Evolutionary conservation across 176 grass and related monocot species (phyloP).

Genomic region (Avena sativa): DNA sequence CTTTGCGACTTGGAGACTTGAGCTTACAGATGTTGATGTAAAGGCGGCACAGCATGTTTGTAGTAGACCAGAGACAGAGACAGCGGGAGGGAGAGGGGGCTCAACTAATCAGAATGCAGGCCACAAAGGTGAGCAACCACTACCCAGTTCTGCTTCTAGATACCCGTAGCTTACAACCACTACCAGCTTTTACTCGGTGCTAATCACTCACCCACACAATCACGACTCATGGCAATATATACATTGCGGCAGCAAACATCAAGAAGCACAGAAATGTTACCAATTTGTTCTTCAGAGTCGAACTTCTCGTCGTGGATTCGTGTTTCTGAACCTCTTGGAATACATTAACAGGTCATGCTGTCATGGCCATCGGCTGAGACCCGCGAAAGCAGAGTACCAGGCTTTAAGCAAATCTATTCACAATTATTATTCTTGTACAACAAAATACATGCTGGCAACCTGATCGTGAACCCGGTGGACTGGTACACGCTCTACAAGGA

Average conservation of each 20-base stretch:
- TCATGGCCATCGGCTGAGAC: not conserved
- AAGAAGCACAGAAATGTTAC: not conserved
- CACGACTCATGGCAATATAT: not conserved
- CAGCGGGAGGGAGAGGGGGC: not conserved
- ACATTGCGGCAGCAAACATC: not conserved
- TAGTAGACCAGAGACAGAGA: constrained; percentile 21
- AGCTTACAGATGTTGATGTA: constrained; percentile 33
- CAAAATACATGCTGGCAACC: constrained; percentile 29
- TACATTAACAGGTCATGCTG: not conserved
- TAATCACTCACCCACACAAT: not conserved
- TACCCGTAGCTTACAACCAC: constrained; percentile 19
- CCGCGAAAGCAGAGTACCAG: constrained; percentile 1
- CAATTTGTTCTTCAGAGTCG: constrained; percentile 26
- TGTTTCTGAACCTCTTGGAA: not conserved
- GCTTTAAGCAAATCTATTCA: constrained; percentile 51
- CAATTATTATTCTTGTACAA: constrained; percentile 60
- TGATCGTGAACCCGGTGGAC: constrained; percentile 14
- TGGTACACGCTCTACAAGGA: constrained; percentile 43
- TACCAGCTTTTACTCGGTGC: not conserved
- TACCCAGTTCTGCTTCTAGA: constrained; percentile 12
- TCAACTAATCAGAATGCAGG: constrained; percentile 46
- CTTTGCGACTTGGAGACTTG: constrained; percentile 51
- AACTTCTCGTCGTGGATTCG: not conserved
- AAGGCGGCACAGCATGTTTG: constrained; percentile 26
- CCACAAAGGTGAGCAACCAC: constrained; percentile 25